Evolutionary conservation across 2,329 filamentous ascomycete species (phyloP), one percentile per base, ranked within the genome.

Genomic region (Aspergillus pseudoterreus): DNA sequence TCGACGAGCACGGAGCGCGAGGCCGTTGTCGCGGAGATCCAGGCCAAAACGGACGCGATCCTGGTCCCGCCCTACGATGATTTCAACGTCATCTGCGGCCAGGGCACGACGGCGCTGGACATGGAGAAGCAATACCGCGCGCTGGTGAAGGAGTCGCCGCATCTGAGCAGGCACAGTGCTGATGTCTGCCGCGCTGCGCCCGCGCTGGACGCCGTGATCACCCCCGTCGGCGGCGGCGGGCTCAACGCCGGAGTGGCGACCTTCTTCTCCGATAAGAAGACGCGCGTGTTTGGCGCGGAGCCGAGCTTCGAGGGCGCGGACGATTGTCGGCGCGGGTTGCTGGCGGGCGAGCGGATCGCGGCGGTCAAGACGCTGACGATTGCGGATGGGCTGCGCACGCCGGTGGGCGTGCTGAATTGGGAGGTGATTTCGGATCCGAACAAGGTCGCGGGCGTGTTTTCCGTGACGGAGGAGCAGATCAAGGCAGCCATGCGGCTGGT

Each of bases 51-150:
- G 0, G 86, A 87, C 38, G 91, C 90, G 0, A 83, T 85, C 1
- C 76, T 96, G 9, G 81, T 99, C 4, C 92, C 92, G 49, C 92
- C 94, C 0, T 96, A 96, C 68, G 90, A 97, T 69, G 89, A 97
- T 71, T 87, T 88, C 2, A 84, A 96, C 69, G 91, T 96, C 58
- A 87, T 97, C 50, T 82, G 96, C 0, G 92, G 94, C 0, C 92
- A 96, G 75, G 94, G 92, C n/a, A 97, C 92, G 0, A 78, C 89
- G 55, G 92, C 85, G 0, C 70, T 96, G 4, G 94, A 99, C 71
- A 71, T 96, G 32, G 85, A 91, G 66, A 75, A 81, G 54, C 92
- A 97, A 66, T 88, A 86, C 1, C 70, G 66, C 4, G 76, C 78
- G 41, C 62, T 86, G 55, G 75, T 86, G 39, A 57, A 54, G 27